phyloP scores from a whole-genome alignment of 495 filamentous ascomycete species.

The Trichoderma virens region DNA sequence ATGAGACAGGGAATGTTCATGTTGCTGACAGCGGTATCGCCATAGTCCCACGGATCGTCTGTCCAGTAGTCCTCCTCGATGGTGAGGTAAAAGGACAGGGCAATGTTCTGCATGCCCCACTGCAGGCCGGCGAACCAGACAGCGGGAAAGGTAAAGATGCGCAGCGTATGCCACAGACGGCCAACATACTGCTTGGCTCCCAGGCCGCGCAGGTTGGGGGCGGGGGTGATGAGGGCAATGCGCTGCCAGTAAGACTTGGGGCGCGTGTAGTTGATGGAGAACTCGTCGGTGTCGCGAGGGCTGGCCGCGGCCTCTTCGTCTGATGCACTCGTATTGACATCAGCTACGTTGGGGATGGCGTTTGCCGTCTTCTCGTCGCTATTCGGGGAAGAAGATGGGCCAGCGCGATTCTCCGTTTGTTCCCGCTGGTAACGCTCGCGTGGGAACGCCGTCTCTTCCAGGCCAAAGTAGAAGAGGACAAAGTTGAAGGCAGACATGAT shows the following conservation, averaged over 20 bases:
- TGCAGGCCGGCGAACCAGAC: constrained; percentile 6
- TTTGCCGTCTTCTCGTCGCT: background rate
- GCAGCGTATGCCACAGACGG: constrained; percentile 1
- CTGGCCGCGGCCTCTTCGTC: background rate
- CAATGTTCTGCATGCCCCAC: constrained; percentile 5
- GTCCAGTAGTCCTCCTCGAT: constrained; percentile 5
- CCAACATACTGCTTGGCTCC: background rate
- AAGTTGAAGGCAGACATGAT: constrained; percentile 5
- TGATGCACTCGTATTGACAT: background rate
- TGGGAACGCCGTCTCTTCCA: background rate
- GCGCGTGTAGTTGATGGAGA: background rate
- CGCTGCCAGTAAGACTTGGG: constrained; percentile 1
- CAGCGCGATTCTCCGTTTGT: background rate
- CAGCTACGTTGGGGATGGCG: background rate
- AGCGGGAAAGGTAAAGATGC: constrained; percentile 1
- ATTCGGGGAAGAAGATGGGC: background rate
- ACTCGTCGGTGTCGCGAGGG: background rate
- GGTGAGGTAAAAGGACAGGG: background rate
- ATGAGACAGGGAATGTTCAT: constrained; percentile 6
- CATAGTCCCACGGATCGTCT: background rate
- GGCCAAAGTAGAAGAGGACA: constrained; percentile 1
- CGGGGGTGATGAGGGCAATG: background rate
- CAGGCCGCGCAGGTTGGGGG: background rate
- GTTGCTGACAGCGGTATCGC: background rate
- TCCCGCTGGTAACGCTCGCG: background rate